phyloP scores from a whole-genome alignment of 495 filamentous ascomycete genomes.

The Cercophora sp. region DNA sequence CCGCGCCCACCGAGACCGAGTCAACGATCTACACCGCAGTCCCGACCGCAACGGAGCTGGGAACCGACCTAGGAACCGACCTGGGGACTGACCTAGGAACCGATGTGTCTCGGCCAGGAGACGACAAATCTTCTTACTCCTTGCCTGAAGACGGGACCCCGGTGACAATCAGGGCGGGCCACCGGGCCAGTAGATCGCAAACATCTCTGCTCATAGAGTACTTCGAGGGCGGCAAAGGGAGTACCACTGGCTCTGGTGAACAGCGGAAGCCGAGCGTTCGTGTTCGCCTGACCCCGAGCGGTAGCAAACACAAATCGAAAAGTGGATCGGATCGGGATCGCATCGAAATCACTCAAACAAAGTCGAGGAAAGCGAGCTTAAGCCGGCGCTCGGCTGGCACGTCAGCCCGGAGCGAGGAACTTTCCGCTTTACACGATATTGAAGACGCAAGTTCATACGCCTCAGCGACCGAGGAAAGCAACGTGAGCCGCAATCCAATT shows the following conservation, averaged over 20 bases:
- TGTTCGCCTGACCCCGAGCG: conserved; percentile 85
- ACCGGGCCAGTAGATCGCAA: conserved; percentile 65
- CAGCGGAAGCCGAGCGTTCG: conserved; percentile 81
- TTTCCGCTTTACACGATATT: too few species aligned
- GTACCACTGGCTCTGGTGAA: conserved; percentile 44
- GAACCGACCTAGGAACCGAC: conserved; percentile 61
- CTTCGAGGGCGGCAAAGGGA: conserved; percentile 81
- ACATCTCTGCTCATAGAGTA: conserved; percentile 97
- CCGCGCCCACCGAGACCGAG: conserved; percentile 76
- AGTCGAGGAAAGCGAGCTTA: conserved; percentile 53
- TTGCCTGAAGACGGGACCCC: conserved; percentile 94
- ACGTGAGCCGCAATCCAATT: conserved; percentile 65
- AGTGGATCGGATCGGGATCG: conserved; percentile 53
- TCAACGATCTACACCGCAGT: conserved; percentile 49
- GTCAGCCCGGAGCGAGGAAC: too few species aligned
- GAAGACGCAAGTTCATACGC: conserved; percentile 60
- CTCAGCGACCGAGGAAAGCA: conserved; percentile 74
- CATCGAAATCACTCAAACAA: conserved; percentile 77
- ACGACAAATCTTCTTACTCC: conserved; percentile 67
- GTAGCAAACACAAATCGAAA: conserved; percentile 42
- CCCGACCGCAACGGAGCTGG: conserved; percentile 24
- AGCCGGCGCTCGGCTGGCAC: conserved; percentile 57
- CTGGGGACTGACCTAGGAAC: conserved; percentile 59
- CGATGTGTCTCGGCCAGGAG: conserved; percentile 78
- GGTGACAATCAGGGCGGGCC: conserved; percentile 78